Conservation (phyloP, 768 basidiomycete genomes). For the Russula abietina region DNA sequence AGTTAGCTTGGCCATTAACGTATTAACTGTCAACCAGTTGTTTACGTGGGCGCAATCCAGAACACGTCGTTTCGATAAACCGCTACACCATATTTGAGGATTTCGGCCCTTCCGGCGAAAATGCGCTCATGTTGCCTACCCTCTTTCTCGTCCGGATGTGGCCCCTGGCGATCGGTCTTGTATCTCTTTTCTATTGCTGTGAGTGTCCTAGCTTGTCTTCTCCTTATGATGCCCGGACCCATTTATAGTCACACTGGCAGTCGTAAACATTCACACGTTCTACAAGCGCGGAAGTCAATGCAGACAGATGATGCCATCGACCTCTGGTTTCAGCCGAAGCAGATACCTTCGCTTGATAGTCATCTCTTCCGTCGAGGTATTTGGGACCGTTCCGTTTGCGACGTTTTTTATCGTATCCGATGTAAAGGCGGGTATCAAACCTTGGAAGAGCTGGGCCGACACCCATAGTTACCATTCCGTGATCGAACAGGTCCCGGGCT, state of each 20-base stretch:
- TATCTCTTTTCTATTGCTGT: conserved; percentile 38
- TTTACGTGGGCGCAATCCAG: not conserved
- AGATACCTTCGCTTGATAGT: not conserved
- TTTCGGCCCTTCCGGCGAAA: conserved; percentile 41
- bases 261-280: conserved; percentile 27
- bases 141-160: conserved; percentile 31
- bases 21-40: not conserved
- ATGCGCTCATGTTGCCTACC: conserved; percentile 30
- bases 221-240: not conserved
- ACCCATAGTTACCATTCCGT: conserved; percentile 45
- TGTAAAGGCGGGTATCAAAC: not conserved
- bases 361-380: not conserved
- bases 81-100: conserved; percentile 30
- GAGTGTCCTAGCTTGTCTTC: conserved; percentile 7
- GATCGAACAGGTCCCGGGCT: conserved; percentile 34
- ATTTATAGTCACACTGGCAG: conserved; percentile 21
- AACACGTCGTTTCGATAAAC: not conserved
- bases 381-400: not conserved
- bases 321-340: conserved; percentile 32
- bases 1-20: not conserved
- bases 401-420: not conserved
- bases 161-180: conserved; percentile 25
- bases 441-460: conserved; percentile 43
- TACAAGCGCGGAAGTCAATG: conserved; percentile 27
- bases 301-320: conserved; percentile 17